Conservation (phyloP, 2,329 filamentous ascomycete species). For the Parasarocladium wereldwijsianum region DNA sequence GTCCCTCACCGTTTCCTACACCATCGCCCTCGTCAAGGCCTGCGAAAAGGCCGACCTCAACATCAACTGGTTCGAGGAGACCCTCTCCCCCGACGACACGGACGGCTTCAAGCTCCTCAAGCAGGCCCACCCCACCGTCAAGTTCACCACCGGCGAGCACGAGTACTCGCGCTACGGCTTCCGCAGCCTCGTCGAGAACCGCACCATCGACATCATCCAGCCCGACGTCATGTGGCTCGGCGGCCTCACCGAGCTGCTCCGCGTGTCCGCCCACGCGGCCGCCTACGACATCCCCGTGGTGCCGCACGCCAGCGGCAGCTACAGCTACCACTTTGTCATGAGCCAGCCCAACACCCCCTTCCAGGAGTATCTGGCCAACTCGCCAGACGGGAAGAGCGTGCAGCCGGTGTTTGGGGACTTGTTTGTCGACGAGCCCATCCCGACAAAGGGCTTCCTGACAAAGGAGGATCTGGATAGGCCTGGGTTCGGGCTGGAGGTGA, state of each 20-base stretch:
- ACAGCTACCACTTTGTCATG: slow-evolving; percentile 92
- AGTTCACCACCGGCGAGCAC: slow-evolving; percentile 93
- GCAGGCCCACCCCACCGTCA: slow-evolving; percentile 74
- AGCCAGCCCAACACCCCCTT: slow-evolving; percentile 88
- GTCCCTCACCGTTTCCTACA: slow-evolving; percentile 85
- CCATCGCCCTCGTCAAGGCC: slow-evolving; percentile 76
- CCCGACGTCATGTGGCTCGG: slow-evolving; percentile 97
- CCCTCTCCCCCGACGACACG: slow-evolving; percentile 77
- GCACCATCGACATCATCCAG: slow-evolving; percentile 87
- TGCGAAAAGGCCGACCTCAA: slow-evolving; percentile 54
- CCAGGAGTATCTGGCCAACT: slow-evolving; percentile 92
- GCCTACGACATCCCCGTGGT: slow-evolving; percentile 92
- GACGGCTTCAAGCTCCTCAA: slow-evolving; percentile 86
- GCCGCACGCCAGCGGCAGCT: slow-evolving; percentile 85
- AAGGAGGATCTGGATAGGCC: slow-evolving; percentile 72
- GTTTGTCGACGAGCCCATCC: slow-evolving; percentile 83
- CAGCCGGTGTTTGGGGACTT: slow-evolving; percentile 84
- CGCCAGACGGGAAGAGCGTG: slow-evolving; percentile 77
- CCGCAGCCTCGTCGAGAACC: slow-evolving; percentile 81
- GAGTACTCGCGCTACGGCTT: slow-evolving; percentile 92
- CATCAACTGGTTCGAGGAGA: slow-evolving; percentile 98
- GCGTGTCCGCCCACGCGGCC: slow-evolving; percentile 74
- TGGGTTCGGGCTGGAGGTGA: slow-evolving; percentile 79
- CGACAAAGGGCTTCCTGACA: slow-evolving; percentile 66
- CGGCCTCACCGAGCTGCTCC: slow-evolving; percentile 81